Evolutionary conservation across 78 protist genomes (phyloP).

Genomic region (Reticulomyxa filosa): DNA sequence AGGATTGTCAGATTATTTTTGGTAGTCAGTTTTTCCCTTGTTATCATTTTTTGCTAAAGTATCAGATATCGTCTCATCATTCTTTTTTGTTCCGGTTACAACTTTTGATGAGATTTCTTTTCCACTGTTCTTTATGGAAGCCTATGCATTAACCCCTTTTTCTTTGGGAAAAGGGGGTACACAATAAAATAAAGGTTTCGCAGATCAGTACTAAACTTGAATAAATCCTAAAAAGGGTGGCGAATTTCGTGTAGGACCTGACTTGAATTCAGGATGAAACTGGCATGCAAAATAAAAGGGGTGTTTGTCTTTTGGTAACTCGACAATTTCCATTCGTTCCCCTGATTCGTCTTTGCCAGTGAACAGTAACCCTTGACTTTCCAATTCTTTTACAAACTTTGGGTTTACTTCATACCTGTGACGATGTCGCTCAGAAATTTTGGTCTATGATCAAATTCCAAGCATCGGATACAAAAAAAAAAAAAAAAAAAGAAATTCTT

Average conservation of each 20-base stretch:
- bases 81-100: no score
- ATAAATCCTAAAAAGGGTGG: slow-evolving; percentile 71
- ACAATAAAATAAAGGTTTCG: no score
- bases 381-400: slow-evolving; percentile 35
- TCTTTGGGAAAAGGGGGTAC: no score
- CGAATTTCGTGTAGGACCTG: slow-evolving; percentile 59
- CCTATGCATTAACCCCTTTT: no score
- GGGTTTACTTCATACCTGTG: slow-evolving; percentile 84
- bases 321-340: slow-evolving; percentile 43
- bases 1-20: no score
- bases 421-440: slow-evolving; percentile 90
- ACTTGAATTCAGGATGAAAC: slow-evolving; percentile 86
- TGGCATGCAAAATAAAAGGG: slow-evolving; percentile 63
- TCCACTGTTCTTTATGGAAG: no score
- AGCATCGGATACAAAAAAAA: slow-evolving; percentile 42
- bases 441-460: slow-evolving; percentile 47
- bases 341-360: slow-evolving; percentile 40
- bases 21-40: no score
- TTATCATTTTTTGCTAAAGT: no score
- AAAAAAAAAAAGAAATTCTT: slow-evolving; percentile 12
- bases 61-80: no score
- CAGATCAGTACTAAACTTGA: no score
- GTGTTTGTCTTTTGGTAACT: no score
- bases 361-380: slow-evolving; percentile 39
- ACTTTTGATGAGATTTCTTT: no score